These are phyloP conservation scores for Pneumocystis carinii DNA, from an alignment of 1,139 yeast genomes.

Conservation along the genomic window DNA sequence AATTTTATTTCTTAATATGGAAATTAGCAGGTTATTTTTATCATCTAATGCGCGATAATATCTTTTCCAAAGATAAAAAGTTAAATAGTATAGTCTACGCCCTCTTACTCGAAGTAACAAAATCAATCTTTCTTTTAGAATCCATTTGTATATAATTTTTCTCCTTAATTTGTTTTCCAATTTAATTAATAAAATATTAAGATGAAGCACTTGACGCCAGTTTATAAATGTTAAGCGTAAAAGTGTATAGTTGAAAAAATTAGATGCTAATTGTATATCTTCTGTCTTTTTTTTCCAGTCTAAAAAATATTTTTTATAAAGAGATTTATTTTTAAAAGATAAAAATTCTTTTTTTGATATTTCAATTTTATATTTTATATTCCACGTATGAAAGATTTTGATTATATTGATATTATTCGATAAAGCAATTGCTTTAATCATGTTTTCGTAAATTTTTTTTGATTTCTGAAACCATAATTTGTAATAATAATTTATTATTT, in stretches of 20 bases:
- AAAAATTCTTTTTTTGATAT: neutral
- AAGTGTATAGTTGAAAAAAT: neutral
- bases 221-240: neutral
- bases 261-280: neutral
- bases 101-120: neutral
- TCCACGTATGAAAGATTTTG: neutral
- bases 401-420: neutral
- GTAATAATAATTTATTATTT: neutral
- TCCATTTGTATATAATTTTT: neutral
- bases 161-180: neutral
- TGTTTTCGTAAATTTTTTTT: neutral
- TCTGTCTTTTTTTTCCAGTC: neutral
- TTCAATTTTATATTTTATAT: neutral
- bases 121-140: neutral
- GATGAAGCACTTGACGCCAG: neutral
- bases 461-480: neutral
- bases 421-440: neutral
- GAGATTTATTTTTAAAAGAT: neutral
- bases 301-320: neutral
- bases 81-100: neutral
- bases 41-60: neutral
- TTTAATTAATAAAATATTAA: neutral
- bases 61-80: neutral
- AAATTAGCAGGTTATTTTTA: neutral
- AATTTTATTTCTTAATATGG: neutral